Percentiles rank a stretch among this genome's conserved stretches.
phyloP scores from a whole-genome alignment of 371 early-diverging fungal species.

The Apophysomyces ossiformis region DNA sequence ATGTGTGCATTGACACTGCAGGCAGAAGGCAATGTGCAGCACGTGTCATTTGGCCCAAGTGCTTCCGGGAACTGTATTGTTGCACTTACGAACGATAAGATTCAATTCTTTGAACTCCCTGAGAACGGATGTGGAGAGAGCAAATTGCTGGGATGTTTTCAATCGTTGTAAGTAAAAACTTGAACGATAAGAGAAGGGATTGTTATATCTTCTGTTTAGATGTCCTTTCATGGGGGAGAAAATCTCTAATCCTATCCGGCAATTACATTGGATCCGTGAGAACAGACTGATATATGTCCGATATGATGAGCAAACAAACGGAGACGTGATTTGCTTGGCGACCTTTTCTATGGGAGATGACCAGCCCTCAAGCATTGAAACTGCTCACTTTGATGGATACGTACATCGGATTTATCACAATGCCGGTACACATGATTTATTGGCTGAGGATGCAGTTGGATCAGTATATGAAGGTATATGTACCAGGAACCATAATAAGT shows the following conservation, averaged over 20 bases:
- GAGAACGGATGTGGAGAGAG: slow-evolving; percentile 35
- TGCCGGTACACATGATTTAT: slow-evolving; percentile 34
- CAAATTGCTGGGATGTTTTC: slow-evolving; percentile 17
- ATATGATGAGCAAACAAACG: slow-evolving; percentile 31
- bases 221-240: not conserved
- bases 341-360: slow-evolving; percentile 15
- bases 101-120: slow-evolving; percentile 53
- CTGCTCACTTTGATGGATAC: slow-evolving; percentile 22
- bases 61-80: slow-evolving; percentile 71
- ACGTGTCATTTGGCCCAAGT: slow-evolving; percentile 69
- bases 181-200: not conserved
- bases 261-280: slow-evolving; percentile 41
- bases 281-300: slow-evolving; percentile 31
- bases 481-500: not conserved
- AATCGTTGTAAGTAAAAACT: slow-evolving; percentile 20
- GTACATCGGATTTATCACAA: slow-evolving; percentile 39
- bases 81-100: slow-evolving; percentile 59
- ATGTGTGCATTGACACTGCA: slow-evolving; percentile 69
- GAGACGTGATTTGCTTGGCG: slow-evolving; percentile 34
- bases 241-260: slow-evolving; percentile 29
- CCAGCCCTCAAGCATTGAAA: slow-evolving; percentile 4
- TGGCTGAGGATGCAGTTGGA: slow-evolving; percentile 56
- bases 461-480: slow-evolving; percentile 41
- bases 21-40: slow-evolving; percentile 51
- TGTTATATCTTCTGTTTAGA: not conserved